Evolutionary conservation across 2,329 filamentous ascomycete genomes (phyloP).

Genomic region (Trichophyton verrucosum): DNA sequence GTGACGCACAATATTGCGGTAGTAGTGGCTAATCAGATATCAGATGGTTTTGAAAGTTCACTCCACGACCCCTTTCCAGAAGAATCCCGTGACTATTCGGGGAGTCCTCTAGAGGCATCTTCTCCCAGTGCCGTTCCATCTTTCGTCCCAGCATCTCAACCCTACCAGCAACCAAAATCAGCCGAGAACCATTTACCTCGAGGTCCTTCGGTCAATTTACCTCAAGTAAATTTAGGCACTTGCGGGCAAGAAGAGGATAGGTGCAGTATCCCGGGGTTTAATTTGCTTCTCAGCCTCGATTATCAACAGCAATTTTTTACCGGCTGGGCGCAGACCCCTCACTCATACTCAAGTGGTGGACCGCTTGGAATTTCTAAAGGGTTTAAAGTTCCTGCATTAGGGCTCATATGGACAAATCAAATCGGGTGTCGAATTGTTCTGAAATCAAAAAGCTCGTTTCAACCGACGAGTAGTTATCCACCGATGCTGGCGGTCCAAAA

Average conservation of each 20-base stretch:
- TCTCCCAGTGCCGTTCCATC: background rate
- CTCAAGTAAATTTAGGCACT: background rate
- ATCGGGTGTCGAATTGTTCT: slow-evolving; percentile 71
- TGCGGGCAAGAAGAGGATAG: slow-evolving; percentile 10
- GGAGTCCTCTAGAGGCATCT: background rate
- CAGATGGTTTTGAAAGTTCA: slow-evolving; percentile 58
- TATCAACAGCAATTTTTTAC: slow-evolving; percentile 94
- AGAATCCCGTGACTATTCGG: background rate
- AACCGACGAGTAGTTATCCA: background rate
- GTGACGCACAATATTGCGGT: slow-evolving; percentile 63
- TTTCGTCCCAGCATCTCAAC: background rate
- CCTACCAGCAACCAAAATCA: background rate
- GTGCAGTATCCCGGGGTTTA: slow-evolving; percentile 23
- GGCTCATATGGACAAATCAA: slow-evolving; percentile 84
- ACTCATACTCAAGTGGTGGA: slow-evolving; percentile 13
- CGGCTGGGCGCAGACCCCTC: slow-evolving; percentile 66
- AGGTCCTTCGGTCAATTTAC: background rate
- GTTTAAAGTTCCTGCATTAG: slow-evolving; percentile 70
- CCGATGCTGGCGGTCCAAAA: background rate
- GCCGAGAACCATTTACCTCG: background rate
- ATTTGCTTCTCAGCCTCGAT: slow-evolving; percentile 57
- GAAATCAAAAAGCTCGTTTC: slow-evolving; percentile 35
- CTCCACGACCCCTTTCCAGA: slow-evolving; percentile 13
- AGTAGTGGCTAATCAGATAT: slow-evolving; percentile 90
- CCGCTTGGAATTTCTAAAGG: slow-evolving; percentile 3